A percentile compares a stretch with the other conserved stretches of the same genome.
Evolutionary conservation across 371 early-diverging fungal species (phyloP).

Genomic region (Mucor ambiguus): DNA sequence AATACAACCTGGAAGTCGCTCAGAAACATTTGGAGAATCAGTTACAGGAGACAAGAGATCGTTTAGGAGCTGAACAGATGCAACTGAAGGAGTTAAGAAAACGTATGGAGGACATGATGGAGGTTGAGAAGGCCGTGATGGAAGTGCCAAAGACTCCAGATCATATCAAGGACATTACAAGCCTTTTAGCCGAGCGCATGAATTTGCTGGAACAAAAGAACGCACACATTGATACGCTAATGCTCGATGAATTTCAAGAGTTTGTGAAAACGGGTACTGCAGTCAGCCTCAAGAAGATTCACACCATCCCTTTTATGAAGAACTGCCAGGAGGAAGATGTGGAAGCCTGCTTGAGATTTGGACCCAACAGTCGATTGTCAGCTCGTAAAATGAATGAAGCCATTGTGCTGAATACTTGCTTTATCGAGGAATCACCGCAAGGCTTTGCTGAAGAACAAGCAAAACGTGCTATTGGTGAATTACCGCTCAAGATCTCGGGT

Average conservation of each 20-base stretch:
- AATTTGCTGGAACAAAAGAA: slow-evolving; percentile 10
- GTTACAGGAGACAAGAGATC: slow-evolving; percentile 68
- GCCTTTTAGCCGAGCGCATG: slow-evolving; percentile 17
- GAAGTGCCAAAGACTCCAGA: slow-evolving; percentile 20
- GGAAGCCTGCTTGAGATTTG: slow-evolving; percentile 88
- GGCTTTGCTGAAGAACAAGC: slow-evolving; percentile 77
- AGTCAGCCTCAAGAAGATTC: slow-evolving; percentile 68
- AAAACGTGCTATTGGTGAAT: slow-evolving; percentile 42
- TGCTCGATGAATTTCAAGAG: slow-evolving; percentile 81
- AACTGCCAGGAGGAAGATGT: slow-evolving; percentile 88
- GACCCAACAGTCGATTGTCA: slow-evolving; percentile 81
- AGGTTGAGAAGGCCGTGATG: slow-evolving; percentile 5
- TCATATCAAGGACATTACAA: slow-evolving; percentile 20
- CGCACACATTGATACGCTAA: slow-evolving; percentile 61
- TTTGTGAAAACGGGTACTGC: slow-evolving; percentile 70
- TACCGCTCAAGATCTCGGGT: slow-evolving; percentile 59
- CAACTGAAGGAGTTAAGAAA: slow-evolving; percentile 76
- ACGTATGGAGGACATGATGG: slow-evolving; percentile 68
- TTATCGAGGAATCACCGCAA: slow-evolving; percentile 69
- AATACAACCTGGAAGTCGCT: slow-evolving; percentile 60
- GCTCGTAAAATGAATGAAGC: slow-evolving; percentile 88
- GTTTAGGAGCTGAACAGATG: slow-evolving; percentile 73
- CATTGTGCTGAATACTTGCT: slow-evolving; percentile 78
- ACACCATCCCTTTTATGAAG: slow-evolving; percentile 80
- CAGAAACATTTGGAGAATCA: slow-evolving; percentile 64